A percentile compares a stretch with the other conserved stretches of the same genome.
These are phyloP conservation scores for Solanum hybrid DNA, from an alignment of 305 asterid genomes.

Conservation along the genomic window DNA sequence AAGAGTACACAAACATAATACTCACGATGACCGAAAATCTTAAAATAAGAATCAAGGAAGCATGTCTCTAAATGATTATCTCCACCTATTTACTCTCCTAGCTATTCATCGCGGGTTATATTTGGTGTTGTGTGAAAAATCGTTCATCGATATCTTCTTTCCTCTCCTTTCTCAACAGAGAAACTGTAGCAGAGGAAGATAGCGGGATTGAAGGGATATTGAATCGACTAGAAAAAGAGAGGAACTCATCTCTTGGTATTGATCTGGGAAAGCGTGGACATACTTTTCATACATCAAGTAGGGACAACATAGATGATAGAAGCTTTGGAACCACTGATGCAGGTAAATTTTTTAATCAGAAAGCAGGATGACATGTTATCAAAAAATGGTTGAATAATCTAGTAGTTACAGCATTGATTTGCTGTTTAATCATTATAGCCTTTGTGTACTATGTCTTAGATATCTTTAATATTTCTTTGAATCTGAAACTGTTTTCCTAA, in stretches of 20 bases:
- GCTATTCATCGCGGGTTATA: neutral
- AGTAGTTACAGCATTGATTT: neutral
- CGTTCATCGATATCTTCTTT: neutral
- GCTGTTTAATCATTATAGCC: neutral
- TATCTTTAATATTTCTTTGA: neutral
- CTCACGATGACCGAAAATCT: neutral
- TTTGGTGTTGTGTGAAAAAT: neutral
- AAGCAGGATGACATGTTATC: neutral
- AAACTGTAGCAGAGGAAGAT: conserved; percentile 34
- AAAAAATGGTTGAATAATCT: neutral
- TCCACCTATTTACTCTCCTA: neutral
- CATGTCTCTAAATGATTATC: neutral
- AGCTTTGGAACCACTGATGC: conserved; percentile 14
- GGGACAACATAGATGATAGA: conserved; percentile 18
- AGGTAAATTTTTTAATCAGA: neutral
- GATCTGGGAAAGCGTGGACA: conserved; percentile 24
- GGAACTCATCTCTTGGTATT: conserved; percentile 45
- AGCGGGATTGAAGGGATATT: conserved; percentile 73
- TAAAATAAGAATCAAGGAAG: neutral
- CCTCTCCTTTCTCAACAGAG: conserved; percentile 32
- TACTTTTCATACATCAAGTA: conserved; percentile 21
- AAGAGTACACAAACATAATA: neutral
- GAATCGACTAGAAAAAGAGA: conserved; percentile 69
- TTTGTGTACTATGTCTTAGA: neutral
- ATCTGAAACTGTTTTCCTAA: neutral